These are phyloP conservation scores for Hygrocybe punicea DNA, from an alignment of 768 basidiomycete genomes.

Conservation along the genomic window DNA sequence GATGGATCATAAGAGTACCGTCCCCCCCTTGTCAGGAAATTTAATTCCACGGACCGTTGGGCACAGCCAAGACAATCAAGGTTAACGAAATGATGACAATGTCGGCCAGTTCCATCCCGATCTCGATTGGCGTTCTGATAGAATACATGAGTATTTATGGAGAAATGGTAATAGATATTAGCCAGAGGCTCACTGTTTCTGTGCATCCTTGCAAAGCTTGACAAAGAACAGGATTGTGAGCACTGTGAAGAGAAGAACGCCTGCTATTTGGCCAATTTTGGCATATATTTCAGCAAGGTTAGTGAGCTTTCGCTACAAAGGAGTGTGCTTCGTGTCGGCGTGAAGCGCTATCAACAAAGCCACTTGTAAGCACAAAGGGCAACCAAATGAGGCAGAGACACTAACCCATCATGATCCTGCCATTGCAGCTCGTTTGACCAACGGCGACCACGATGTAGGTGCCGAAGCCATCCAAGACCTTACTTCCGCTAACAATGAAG, in stretches of 20 bases:
- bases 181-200: conserved; percentile 45
- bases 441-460: conserved; percentile 90
- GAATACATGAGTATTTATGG: too few relatives aligned
- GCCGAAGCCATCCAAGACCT: conserved; percentile 93
- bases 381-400: conserved; percentile 12
- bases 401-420: conserved; percentile 95
- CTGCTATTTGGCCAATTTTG: conserved; percentile 82
- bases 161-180: too few relatives aligned
- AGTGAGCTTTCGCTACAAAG: conserved; percentile 91
- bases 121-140: conserved; percentile 64
- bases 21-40: too few relatives aligned
- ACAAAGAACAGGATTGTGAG: conserved; percentile 96
- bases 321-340: conserved; percentile 83
- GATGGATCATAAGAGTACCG: too few relatives aligned
- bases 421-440: conserved; percentile 90
- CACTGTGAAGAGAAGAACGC: conserved; percentile 74
- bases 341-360: conserved; percentile 59
- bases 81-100: conserved; percentile 95
- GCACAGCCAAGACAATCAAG: too few relatives aligned
- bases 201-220: conserved; percentile 62
- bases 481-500: conserved; percentile 87
- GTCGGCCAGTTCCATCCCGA: conserved; percentile 87
- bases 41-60: too few relatives aligned
- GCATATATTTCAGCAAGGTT: conserved; percentile 92
- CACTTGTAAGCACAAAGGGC: conserved; percentile 3